Conservation (phyloP, 345 rosid species). For the Populus tremula region DNA sequence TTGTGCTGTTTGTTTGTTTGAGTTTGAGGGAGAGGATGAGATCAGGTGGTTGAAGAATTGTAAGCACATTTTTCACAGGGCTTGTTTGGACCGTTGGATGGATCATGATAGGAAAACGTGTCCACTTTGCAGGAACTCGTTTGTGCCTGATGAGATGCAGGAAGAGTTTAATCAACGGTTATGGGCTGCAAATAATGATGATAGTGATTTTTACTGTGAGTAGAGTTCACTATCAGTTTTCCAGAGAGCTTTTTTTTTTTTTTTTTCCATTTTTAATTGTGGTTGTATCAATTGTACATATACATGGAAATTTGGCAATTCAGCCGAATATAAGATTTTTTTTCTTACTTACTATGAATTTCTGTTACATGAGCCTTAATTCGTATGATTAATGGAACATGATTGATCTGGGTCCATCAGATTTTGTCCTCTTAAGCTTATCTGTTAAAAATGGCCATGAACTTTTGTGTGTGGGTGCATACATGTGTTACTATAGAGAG, state of each 20-base stretch:
- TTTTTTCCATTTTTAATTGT: not conserved
- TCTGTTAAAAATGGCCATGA: not conserved
- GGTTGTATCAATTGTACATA: not conserved
- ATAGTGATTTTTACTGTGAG: constrained; percentile 52
- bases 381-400: not conserved
- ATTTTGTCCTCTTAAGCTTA: not conserved
- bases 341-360: not conserved
- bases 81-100: constrained; percentile 94
- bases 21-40: constrained; percentile 73
- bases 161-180: constrained; percentile 79
- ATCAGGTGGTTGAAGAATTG: constrained; percentile 78
- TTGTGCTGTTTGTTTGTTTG: constrained; percentile 80
- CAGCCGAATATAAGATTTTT: not conserved
- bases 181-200: constrained; percentile 56
- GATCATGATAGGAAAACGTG: constrained; percentile 85
- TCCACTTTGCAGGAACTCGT: constrained; percentile 78
- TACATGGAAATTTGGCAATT: constrained; percentile 10
- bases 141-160: constrained; percentile 78
- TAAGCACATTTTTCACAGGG: constrained; percentile 72
- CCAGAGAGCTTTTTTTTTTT: constrained; percentile 5
- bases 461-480: not conserved
- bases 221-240: constrained; percentile 44
- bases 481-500: not conserved
- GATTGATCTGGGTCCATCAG: not conserved
- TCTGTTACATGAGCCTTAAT: not conserved